Conservation (phyloP, 352 stramenopile species). For the Pythium aristosporum region DNA sequence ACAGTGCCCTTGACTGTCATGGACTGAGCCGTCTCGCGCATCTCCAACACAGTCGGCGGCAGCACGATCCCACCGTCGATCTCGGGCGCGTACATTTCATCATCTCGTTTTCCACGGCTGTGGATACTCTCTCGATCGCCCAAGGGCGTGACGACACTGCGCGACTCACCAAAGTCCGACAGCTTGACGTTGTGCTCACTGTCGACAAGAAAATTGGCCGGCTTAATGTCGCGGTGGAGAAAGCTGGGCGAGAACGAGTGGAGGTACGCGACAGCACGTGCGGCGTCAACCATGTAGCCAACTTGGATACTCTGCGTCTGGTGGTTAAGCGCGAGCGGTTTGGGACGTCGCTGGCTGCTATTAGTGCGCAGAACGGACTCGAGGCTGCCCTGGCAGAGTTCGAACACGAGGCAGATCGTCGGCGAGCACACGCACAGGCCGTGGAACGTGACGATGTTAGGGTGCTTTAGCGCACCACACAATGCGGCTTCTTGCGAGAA, state of each 20-base stretch:
- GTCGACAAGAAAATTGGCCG: slow-evolving; percentile 79
- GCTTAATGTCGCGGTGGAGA: slow-evolving; percentile 73
- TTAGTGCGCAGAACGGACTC: slow-evolving; percentile 47
- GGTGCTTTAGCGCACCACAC: slow-evolving; percentile 64
- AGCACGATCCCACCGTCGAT: background rate
- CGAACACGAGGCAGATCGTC: slow-evolving; percentile 71
- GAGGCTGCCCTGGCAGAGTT: slow-evolving; percentile 71
- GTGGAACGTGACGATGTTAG: slow-evolving; percentile 83
- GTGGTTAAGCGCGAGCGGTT: background rate
- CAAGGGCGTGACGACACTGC: slow-evolving; percentile 7
- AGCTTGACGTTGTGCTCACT: slow-evolving; percentile 37
- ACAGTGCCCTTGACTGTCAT: slow-evolving; percentile 76
- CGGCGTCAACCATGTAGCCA: slow-evolving; percentile 63
- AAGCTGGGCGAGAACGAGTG: slow-evolving; percentile 74
- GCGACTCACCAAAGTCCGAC: slow-evolving; percentile 39
- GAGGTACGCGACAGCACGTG: slow-evolving; percentile 64
- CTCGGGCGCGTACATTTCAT: background rate
- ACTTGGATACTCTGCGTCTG: slow-evolving; percentile 61
- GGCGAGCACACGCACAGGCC: slow-evolving; percentile 79
- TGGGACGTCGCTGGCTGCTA: slow-evolving; percentile 35
- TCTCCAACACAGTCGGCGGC: background rate
- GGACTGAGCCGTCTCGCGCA: background rate
- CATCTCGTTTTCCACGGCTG: background rate
- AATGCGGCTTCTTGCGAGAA: slow-evolving; percentile 81
- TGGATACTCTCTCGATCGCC: background rate